Evolutionary conservation across 2,329 filamentous ascomycete species (phyloP), one percentile per base, ranked within the genome.

Genomic region (Penicillium freii): DNA sequence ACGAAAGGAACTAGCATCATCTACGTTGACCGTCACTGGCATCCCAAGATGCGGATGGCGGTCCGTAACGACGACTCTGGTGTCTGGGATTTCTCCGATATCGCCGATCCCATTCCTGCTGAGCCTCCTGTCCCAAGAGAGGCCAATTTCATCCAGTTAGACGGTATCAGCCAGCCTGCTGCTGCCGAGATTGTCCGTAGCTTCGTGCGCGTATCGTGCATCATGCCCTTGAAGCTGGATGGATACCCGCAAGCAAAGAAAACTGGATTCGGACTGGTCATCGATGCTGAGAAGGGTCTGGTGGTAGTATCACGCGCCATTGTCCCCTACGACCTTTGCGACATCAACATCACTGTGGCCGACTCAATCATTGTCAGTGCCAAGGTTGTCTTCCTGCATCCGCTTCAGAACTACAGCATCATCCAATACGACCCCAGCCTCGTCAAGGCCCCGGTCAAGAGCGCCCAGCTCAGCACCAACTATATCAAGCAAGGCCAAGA

Each of bases 221-320:
- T 88, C 25, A 93, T 99, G 88, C 94, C 94, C 0, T 80, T 99
- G 61, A 97, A 97, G 80, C 83, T 99, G 10, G 94, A 99, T 72
- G 94, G 94, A n/a, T 99, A 96, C 73, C 95, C 94, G 6, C 91
- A 94, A 73, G 91, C 94, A 64, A 84, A 92, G 48, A 94, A 96
- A 77, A 94, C 92, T 78, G 94, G 94, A 0, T 97, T 96, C 81
- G 94, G 94, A 39, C 80, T 99, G 38, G 93, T 99, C n/a, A 90
- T 99, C 61, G 94, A 99, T 75, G 94, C 95, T 0, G 91, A 95
- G 59, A 93, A 97, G 78, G 94, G 94, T 19, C 82, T 99, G 19
- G 94, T 99, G 7, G 84, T 97, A 58, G 93, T 97, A 54, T 97
- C 94, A 1, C 82, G 94, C 70, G 93, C 95, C 1, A 91, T 97